Evolutionary conservation across 202 grass and related monocot genomes (phyloP), one percentile per base, ranked within the genome.

Genomic region (Musa balbisiana): DNA sequence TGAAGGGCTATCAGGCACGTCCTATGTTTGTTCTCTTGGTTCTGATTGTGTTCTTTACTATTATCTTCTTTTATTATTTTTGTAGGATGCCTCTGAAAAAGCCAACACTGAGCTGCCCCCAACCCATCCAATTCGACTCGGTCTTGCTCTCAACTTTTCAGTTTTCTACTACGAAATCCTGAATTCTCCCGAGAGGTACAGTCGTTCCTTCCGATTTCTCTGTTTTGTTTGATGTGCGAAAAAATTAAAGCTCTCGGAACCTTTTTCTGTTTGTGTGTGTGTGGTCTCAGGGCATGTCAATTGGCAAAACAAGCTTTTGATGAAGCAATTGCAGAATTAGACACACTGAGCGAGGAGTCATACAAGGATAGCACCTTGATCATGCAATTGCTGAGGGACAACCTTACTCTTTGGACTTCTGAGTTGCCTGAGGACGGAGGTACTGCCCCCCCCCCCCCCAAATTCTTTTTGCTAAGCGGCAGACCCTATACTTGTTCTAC

Each of bases 1-100:
- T 68, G 76, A 68, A 78, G 76, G 76, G 51, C 52, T 69, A 78
- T 78, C 76, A 78, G 62, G 76, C 51, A 69, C 43, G 63, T 67
- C 23, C 50, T 56, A n/a, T 17, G 8, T 67, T 68, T 24, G 14
- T 43, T 43, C 27, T 67, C 10, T 43, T 3, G 6, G 2, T 67
- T 29, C 11, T 67, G 2, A 2, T 67, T 9, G 20, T 33, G 10
- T 66, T 43, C 2, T 33, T 68, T 16, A 49, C 49, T 16, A 11
- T 24, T 17, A 55, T 20, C 19, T 27, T 73, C 1, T 54, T 54
- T 69, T 8, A 51, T 69, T 49, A 3, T 29, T 69, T 69, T 3
- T 17, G 24, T 73, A 73, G 71, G 71, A 50, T 24, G 71, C 71
- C 51, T 73, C 52, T 11, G 52, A 73, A 51, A 55, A 50, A 26